Conservation (phyloP, 768 basidiomycete species). For the Amanita fuliginea region DNA sequence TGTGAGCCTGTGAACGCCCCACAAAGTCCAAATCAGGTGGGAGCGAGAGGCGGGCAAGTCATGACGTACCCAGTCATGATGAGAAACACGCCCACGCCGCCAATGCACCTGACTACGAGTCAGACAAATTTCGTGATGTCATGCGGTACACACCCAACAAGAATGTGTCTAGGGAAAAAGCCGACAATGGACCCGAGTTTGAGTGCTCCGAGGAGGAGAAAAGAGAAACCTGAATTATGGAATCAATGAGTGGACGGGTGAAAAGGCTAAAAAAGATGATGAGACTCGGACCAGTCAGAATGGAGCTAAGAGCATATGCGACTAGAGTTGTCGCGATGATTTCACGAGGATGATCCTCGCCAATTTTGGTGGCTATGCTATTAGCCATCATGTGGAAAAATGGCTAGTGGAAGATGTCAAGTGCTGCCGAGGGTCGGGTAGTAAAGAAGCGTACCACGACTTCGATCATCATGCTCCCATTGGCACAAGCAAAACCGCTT, state of each 20-base stretch:
- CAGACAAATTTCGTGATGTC: conserved; percentile 6
- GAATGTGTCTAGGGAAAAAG: conserved; percentile 93
- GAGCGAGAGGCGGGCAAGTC: background rate
- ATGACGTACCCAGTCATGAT: conserved; percentile 69
- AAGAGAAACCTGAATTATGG: conserved; percentile 47
- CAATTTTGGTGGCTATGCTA: conserved; percentile 61
- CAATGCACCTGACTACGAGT: conserved; percentile 51
- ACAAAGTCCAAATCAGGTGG: background rate
- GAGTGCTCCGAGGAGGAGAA: conserved; percentile 79
- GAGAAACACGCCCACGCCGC: conserved; percentile 92
- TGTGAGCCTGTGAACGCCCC: conserved; percentile 43
- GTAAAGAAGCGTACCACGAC: conserved; percentile 60
- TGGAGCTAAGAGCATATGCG: conserved; percentile 76
- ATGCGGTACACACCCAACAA: conserved; percentile 62
- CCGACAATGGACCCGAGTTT: conserved; percentile 80
- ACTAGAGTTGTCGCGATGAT: conserved; percentile 90
- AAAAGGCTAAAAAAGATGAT: conserved; percentile 1
- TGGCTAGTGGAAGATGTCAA: conserved; percentile 37
- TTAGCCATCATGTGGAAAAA: conserved; percentile 92
- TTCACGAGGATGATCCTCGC: conserved; percentile 52
- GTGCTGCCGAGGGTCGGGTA: background rate
- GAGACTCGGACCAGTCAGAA: conserved; percentile 74
- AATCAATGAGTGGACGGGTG: conserved; percentile 3
- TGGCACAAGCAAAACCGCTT: conserved; percentile 81
- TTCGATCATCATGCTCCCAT: conserved; percentile 98